phyloP scores from a whole-genome alignment of 2,329 filamentous ascomycete species.

The Teratosphaeria pseudoeucalypti region DNA sequence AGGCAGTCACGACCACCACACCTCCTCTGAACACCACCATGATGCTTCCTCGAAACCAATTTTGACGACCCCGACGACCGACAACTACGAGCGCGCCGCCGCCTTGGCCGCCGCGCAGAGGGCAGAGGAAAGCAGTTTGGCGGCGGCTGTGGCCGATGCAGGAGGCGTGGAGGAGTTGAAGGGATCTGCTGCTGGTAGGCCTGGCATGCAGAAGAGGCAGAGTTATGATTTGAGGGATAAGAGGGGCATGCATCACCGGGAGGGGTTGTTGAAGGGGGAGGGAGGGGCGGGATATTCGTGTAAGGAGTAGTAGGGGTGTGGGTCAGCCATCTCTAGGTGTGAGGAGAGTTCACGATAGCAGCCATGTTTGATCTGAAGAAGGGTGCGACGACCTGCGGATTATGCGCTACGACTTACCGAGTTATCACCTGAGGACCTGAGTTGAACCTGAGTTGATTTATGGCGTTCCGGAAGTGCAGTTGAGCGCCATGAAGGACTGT shows the following conservation, averaged over 20 bases:
- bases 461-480: not conserved
- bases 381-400: not conserved
- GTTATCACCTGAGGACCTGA: not conserved
- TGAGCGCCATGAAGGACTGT: not conserved
- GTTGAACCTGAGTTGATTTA: not conserved
- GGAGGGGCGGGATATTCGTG: not conserved
- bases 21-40: not conserved
- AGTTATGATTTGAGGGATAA: conserved; percentile 22
- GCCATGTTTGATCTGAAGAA: not conserved
- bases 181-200: conserved; percentile 6
- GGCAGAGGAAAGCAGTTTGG: not conserved
- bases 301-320: not conserved
- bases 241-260: conserved; percentile 19
- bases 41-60: not conserved
- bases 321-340: not conserved
- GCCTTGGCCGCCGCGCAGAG: conserved; percentile 8
- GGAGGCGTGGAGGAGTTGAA: not conserved
- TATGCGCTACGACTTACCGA: not conserved
- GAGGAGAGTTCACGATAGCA: not conserved
- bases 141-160: not conserved
- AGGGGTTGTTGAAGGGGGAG: conserved; percentile 14
- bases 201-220: conserved; percentile 15
- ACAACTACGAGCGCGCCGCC: conserved; percentile 22
- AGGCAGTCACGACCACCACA: conserved; percentile 4
- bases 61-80: conserved; percentile 12